Base-by-base conservation (phyloP, 169 alveolate species). In the Eimeria zaria region DNA sequence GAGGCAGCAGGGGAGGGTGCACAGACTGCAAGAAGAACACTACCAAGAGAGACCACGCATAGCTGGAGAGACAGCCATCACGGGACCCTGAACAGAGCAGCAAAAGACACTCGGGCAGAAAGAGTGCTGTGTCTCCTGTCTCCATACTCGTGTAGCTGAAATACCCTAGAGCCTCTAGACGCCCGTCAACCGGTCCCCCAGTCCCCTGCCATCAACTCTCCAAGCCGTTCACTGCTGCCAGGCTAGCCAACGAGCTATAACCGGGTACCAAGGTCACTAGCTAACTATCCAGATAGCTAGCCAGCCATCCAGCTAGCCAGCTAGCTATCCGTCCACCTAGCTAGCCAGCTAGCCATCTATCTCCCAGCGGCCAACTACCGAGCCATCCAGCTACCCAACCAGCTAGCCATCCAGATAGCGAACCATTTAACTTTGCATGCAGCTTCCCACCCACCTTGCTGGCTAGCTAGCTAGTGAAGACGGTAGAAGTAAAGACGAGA, bases 1-100 rank as follows among this genome's bases (percentile, higher is more conserved):
- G 64, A 27, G 89, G 91, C 71, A 55, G 55, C 55, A 83, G 55
- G 18, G 91, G 91, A 12, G 91, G 91, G 53, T 53, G n/a, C 27
- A 67, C 64, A 41, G 53, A 33, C 30, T 51, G 91, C 22, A 36
- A 48, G 73, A 83, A 83, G 74, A 83, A 83, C 9, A 48, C 67
- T 16, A 83, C 91, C 53, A 83, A n/a, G 48, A 83, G 91, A 41
- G 76, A 24, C 91, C 91, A 83, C 30, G 76, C 91, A 9, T 83
- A 83, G 30, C 76, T 83, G 22, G 91, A 83, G 74, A 83, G 71
- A 33, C 60, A 53, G 76, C 91, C 91, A 0, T 83, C 74, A 9
- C 91, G 73, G 53, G 91, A 33, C n/a, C 91, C 91, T 83, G 76
- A 48, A n/a, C 53, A 36, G 16, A 36, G 53, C 55, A 73, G 83